These are phyloP conservation scores for Carex parvula DNA, from an alignment of 176 grass and related monocot genomes.

Conservation along the genomic window DNA sequence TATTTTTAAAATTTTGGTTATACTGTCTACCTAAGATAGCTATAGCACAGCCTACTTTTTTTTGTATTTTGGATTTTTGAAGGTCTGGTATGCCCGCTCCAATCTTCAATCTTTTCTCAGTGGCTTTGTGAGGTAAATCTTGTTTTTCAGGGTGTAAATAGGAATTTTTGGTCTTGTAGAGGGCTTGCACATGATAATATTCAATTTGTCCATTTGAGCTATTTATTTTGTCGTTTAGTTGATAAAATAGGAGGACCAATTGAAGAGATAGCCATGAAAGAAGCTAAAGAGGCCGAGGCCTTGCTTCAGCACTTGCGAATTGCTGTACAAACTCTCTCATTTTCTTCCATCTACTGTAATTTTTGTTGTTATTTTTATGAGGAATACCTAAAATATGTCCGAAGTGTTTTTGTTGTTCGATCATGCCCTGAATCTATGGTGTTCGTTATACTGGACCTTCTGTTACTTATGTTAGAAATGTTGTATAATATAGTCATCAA, in stretches of 20 bases:
- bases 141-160: not conserved
- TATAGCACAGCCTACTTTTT: not conserved
- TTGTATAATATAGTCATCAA: not conserved
- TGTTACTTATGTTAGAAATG: not conserved
- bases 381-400: constrained; percentile 2
- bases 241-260: constrained; percentile 67
- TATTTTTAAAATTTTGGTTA: not conserved
- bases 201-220: not conserved
- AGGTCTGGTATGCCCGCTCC: not conserved
- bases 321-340: constrained; percentile 50
- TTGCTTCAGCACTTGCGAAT: constrained; percentile 78
- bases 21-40: not conserved
- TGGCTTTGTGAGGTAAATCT: not conserved
- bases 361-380: not conserved
- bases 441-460: not conserved
- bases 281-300: constrained; percentile 63
- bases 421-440: not conserved
- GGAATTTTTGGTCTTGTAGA: not conserved
- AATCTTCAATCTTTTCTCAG: not conserved
- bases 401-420: not conserved
- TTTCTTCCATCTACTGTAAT: not conserved
- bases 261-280: constrained; percentile 88
- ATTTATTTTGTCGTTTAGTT: constrained; percentile 47
- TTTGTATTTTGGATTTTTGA: not conserved
- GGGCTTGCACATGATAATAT: not conserved